These are phyloP conservation scores for Cornus suecica DNA, from an alignment of 148 eudicot genomes.

Conservation along the genomic window DNA sequence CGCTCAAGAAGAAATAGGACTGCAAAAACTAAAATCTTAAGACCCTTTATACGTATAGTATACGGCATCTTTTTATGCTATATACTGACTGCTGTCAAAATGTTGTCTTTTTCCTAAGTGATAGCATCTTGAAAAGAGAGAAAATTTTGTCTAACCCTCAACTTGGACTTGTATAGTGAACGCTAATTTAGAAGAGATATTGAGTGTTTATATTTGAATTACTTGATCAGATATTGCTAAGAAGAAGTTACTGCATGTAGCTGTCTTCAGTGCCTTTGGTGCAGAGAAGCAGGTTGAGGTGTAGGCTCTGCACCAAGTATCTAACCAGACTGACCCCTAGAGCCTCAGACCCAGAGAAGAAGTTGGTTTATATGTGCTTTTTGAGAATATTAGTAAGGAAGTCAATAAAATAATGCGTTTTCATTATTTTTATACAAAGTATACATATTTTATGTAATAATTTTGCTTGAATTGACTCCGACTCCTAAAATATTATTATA, in stretches of 20 bases:
- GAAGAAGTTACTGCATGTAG: constrained; percentile 50
- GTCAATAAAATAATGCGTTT: constrained; percentile 21
- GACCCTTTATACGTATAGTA: too few relatives aligned
- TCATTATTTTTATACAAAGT: constrained; percentile 23
- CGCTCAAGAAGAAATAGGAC: neutral
- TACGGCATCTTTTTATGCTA: too few relatives aligned
- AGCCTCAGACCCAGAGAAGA: constrained; percentile 50
- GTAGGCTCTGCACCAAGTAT: constrained; percentile 70
- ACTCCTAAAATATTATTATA: too few relatives aligned
- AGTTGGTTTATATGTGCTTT: constrained; percentile 35
- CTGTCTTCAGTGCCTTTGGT: constrained; percentile 81
- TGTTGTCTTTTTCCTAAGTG: neutral
- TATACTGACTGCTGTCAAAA: too few relatives aligned
- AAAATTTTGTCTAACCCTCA: neutral
- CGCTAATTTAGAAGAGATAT: neutral
- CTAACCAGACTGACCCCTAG: constrained; percentile 66
- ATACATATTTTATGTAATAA: constrained; percentile 14
- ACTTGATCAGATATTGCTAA: constrained; percentile 8
- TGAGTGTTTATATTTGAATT: constrained; percentile 3
- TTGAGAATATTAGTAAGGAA: constrained; percentile 51
- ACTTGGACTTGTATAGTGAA: neutral
- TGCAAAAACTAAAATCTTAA: neutral
- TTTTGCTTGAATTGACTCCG: constrained; percentile 21
- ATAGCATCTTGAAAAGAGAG: neutral
- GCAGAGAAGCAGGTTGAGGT: constrained; percentile 85